Evolutionary conservation across 2,329 filamentous ascomycete genomes (phyloP).

Genomic region (Akanthomyces lecanii): DNA sequence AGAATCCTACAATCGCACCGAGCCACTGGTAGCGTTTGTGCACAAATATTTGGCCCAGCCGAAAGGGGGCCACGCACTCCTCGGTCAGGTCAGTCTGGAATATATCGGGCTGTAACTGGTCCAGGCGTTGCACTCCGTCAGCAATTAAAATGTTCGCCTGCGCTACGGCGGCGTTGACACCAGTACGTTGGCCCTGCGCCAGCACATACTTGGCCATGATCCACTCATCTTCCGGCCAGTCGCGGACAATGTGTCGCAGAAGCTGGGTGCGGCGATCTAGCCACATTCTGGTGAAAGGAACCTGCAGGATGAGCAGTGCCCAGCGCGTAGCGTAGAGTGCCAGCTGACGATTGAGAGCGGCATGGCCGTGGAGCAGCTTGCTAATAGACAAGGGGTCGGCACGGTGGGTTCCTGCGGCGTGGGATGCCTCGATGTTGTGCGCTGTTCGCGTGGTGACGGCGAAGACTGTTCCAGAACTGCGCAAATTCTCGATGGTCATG

Average conservation of each 20-base stretch:
- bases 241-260: constrained; percentile 32
- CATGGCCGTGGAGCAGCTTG: constrained; percentile 34
- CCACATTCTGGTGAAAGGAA: constrained; percentile 46
- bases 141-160: constrained; percentile 24
- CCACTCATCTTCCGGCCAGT: constrained; percentile 61
- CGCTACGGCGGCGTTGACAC: neutral
- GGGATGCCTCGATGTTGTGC: constrained; percentile 65
- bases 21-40: constrained; percentile 77
- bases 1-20: constrained; percentile 76
- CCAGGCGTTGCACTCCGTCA: constrained; percentile 29
- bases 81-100: constrained; percentile 28
- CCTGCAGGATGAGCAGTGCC: constrained; percentile 58
- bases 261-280: constrained; percentile 62
- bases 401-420: constrained; percentile 27
- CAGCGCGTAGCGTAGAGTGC: constrained; percentile 72
- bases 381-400: constrained; percentile 27
- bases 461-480: constrained; percentile 59
- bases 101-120: constrained; percentile 37
- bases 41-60: constrained; percentile 77
- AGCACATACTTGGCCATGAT: constrained; percentile 64
- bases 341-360: constrained; percentile 43
- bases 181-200: constrained; percentile 51
- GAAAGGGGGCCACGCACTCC: constrained; percentile 42
- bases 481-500: constrained; percentile 45
- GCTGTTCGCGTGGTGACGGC: constrained; percentile 68